These are phyloP conservation scores for Daldinia decipiens DNA, from an alignment of 495 filamentous ascomycete species.

Conservation along the genomic window DNA sequence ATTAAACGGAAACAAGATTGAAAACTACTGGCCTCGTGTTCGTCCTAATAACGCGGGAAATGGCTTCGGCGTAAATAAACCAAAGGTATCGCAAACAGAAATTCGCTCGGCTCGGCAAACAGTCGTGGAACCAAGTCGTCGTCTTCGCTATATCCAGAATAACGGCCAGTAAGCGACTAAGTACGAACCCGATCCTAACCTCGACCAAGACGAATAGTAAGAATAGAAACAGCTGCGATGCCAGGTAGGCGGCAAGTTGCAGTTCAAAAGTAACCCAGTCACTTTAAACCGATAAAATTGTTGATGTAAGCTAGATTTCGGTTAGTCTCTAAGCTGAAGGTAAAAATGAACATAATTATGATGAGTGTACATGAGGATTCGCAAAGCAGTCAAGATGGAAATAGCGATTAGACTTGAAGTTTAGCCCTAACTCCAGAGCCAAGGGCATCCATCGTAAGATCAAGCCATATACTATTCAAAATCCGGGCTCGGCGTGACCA, in stretches of 20 bases:
- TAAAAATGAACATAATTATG: conserved; percentile 37
- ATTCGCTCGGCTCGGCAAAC: conserved; percentile 40
- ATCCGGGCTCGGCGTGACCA: conserved; percentile 28
- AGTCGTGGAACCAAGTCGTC: conserved; percentile 51
- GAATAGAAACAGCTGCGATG: conserved; percentile 32
- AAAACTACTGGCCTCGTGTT: conserved; percentile 34
- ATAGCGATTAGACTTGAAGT: conserved; percentile 36
- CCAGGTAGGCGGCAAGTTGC: conserved; percentile 18
- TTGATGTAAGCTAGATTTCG: conserved; percentile 20
- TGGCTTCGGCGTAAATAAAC: conserved; percentile 41
- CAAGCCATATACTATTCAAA: conserved; percentile 41
- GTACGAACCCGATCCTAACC: conserved; percentile 40
- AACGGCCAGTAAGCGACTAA: conserved; percentile 41
- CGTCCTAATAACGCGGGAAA: conserved; percentile 26
- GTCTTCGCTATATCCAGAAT: conserved; percentile 50
- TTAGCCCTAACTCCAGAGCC: conserved; percentile 17
- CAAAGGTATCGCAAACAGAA: conserved; percentile 44
- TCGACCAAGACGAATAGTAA: conserved; percentile 40
- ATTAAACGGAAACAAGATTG: conserved; percentile 38
- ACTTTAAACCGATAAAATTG: conserved; percentile 27
- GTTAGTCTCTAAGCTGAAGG: conserved; percentile 24
- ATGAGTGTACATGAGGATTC: conserved; percentile 17
- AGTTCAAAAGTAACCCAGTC: conserved; percentile 38
- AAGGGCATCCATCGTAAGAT: conserved; percentile 44
- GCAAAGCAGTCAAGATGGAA: conserved; percentile 32